Conservation (phyloP, 345 rosid genomes). For the Eucalyptus melliodora region DNA sequence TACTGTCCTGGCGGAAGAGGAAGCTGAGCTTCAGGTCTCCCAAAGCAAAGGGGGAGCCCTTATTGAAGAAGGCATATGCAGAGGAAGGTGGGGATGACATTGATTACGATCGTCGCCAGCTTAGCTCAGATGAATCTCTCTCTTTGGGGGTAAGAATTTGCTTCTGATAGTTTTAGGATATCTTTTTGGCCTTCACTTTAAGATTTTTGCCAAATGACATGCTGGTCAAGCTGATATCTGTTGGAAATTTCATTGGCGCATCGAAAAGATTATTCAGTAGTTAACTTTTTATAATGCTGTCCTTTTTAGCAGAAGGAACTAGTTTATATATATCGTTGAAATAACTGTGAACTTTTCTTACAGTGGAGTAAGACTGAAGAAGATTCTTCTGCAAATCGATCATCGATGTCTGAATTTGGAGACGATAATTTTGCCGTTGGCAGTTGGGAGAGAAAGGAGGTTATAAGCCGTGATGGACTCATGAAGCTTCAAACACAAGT, state of each 20-base stretch:
- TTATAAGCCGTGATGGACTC: slow-evolving; percentile 77
- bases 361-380: slow-evolving; percentile 76
- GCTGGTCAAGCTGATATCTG: neutral
- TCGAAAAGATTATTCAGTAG: neutral
- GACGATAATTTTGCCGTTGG: slow-evolving; percentile 87
- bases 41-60: slow-evolving; percentile 81
- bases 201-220: neutral
- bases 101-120: slow-evolving; percentile 89
- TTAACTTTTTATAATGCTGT: neutral
- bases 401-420: slow-evolving; percentile 81
- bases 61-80: slow-evolving; percentile 77
- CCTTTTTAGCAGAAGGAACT: neutral
- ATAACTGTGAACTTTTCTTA: neutral
- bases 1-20: slow-evolving; percentile 89
- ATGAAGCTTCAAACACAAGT: slow-evolving; percentile 71
- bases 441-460: slow-evolving; percentile 77
- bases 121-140: slow-evolving; percentile 68
- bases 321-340: neutral
- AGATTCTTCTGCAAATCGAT: slow-evolving; percentile 40
- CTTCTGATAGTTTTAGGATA: neutral
- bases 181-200: neutral
- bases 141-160: slow-evolving; percentile 30
- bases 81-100: slow-evolving; percentile 99
- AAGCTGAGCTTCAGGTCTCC: slow-evolving; percentile 82
- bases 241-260: neutral